Evolutionary conservation across 1,139 yeast species (phyloP), one percentile per base, ranked within the genome.

Genomic region (Blastobotrys elegans): DNA sequence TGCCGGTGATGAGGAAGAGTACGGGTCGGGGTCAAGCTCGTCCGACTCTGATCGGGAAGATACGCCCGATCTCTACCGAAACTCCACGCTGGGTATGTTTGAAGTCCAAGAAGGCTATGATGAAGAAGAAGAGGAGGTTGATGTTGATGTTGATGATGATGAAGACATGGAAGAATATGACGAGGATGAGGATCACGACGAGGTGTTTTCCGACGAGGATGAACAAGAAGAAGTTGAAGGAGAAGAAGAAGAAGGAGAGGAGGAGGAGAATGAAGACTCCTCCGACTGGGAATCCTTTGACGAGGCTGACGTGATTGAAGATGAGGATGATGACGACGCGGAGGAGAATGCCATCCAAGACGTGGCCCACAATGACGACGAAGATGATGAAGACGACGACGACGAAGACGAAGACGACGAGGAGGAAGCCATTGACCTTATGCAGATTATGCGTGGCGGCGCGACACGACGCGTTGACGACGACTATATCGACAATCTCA

Each of bases 21-120:
- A 52, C 16, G 53, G 51, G 13, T 57, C 51, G n/a, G 45, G 51
- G 29, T 50, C 57, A 2, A 84, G 76, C 44, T 76, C 75, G 13
- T 79, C 70, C n/a, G 79, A 73, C 4, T 94, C 82, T 38, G 70
- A 66, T 36, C 73, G 79, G 43, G 94, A 85, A 43, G 95, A 86
- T 48, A 78, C 89, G 0, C 90, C 95, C 0, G 95, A 89, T 62
- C 72, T 90, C 59, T 82, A 89, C 65, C 74, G 84, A 46, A 88
- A 90, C 62, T 89, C 97, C 0, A 87, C 97, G 0, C 72, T 90
- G 45, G 97, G 97, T 1, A 89, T 90, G 96, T 90, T 85, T 62
- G 97, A 90, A 58, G 82, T 86, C 44, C 84, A 74, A 30, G 95
- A 85, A 46, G 75, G 80, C 35, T 88, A 82, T 53, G 81, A 83